phyloP scores from a whole-genome alignment of 2,329 filamentous ascomycete genomes.

The Aspergillus pseudoterreus region DNA sequence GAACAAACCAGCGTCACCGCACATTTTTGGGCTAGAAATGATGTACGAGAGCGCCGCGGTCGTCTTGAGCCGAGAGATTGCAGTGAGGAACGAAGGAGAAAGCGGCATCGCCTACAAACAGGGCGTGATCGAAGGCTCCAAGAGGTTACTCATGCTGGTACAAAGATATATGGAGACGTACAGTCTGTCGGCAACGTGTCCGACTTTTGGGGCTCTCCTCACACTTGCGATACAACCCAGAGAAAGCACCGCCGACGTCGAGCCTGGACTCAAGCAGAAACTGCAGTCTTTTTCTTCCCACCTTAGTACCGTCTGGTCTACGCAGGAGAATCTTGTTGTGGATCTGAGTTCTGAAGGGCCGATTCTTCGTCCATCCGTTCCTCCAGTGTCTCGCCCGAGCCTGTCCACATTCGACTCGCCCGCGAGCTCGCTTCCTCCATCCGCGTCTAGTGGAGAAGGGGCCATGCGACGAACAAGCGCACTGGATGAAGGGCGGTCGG shows the following conservation, averaged over 20 bases:
- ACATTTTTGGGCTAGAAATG: constrained; percentile 34
- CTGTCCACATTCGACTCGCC: constrained; percentile 2
- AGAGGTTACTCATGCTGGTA: constrained; percentile 33
- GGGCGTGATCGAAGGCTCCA: constrained; percentile 32
- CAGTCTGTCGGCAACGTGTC: constrained; percentile 37
- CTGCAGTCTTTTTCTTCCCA: constrained; percentile 27
- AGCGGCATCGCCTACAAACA: constrained; percentile 18
- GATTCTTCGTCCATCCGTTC: not conserved
- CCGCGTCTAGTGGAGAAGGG: constrained; percentile 1
- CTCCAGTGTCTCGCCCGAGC: constrained; percentile 2
- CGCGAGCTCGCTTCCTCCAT: constrained; percentile 2
- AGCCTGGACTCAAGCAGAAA: constrained; percentile 24
- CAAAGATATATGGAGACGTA: constrained; percentile 39
- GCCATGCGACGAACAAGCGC: constrained; percentile 2
- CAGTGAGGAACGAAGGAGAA: constrained; percentile 20
- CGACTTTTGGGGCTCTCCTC: constrained; percentile 41
- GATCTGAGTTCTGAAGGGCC: not conserved
- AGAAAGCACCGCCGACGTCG: constrained; percentile 17
- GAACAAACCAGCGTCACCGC: constrained; percentile 24
- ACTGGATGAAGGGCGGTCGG: constrained; percentile 9
- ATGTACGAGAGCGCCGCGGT: constrained; percentile 28
- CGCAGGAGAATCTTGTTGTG: constrained; percentile 9
- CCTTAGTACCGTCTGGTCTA: constrained; percentile 26
- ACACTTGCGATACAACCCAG: constrained; percentile 27
- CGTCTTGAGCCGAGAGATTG: constrained; percentile 23